These are phyloP conservation scores for Amorphotheca resinae DNA, from an alignment of 495 filamentous ascomycete species.

Conservation along the genomic window DNA sequence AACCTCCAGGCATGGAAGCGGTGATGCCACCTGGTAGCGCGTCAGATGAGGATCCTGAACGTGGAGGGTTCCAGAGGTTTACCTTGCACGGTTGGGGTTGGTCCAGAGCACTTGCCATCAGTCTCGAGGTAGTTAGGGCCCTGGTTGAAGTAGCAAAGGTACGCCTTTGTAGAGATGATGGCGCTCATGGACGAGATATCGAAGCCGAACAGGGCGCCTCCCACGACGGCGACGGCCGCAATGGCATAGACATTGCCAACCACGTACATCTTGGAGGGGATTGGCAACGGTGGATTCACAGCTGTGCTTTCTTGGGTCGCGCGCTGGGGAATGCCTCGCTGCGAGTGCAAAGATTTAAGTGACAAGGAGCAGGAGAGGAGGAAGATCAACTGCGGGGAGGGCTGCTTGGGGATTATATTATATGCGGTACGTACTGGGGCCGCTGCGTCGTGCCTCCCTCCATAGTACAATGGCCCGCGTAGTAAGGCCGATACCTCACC, in stretches of 20 bases:
- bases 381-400: too few relatives aligned
- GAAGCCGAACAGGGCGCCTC: slow-evolving; percentile 72
- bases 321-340: too few relatives aligned
- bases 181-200: slow-evolving; percentile 77
- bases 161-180: slow-evolving; percentile 47
- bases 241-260: slow-evolving; percentile 66
- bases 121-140: slow-evolving; percentile 22
- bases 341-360: neutral
- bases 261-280: slow-evolving; percentile 28
- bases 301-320: too few relatives aligned
- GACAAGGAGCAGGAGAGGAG: too few relatives aligned
- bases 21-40: slow-evolving; percentile 46
- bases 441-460: too few relatives aligned
- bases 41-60: slow-evolving; percentile 19
- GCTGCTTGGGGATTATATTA: too few relatives aligned
- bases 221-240: slow-evolving; percentile 61
- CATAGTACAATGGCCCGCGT: too few relatives aligned
- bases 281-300: slow-evolving; percentile 1
- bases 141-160: slow-evolving; percentile 54
- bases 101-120: slow-evolving; percentile 23
- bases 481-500: too few relatives aligned
- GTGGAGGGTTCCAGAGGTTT: slow-evolving; percentile 1
- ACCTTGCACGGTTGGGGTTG: slow-evolving; percentile 24
- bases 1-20: slow-evolving; percentile 62
- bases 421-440: too few relatives aligned